Evolutionary conservation across 192 early-diverging fungal species (phyloP), one percentile per base, ranked within the genome.

Genomic region (Neocallimastix lanati): DNA sequence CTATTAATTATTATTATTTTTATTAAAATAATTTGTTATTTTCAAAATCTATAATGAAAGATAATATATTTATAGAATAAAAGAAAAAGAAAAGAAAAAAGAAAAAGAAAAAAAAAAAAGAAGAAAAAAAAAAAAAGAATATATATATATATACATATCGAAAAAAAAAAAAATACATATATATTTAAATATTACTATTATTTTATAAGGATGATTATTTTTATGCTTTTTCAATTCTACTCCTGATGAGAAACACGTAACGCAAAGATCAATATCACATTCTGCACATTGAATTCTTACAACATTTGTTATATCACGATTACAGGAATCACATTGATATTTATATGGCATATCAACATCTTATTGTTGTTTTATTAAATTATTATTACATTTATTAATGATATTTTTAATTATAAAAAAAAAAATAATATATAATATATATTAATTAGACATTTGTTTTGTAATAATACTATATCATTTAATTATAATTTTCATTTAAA

Each of bases 251-350:
- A 99, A 99, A 82, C 98, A 99, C 12, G 91, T 90, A 77, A 97
- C 92, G 82, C 98, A 99, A 16, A 98, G 86, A 84, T 98, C 94
- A 83, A 98, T 93, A 84, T 98, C 79, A 79, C 88, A 89, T 28
- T 80, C 82, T 28, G 86, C 87, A 76, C 88, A 99, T 78, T 92
- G 89, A 80, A 99, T 93, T 77, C 94, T 92, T 29, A 96, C 92
- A 5, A 94, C 88, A 79, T 96, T 91, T 29, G 94, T 95, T 40
- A 99, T 91, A 82, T 96, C 94, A 77, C 91, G 91, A 76, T 90
- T 89, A 87, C 98, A 99, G 29, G 87, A 87, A 85, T 98, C 95
- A 88, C 98, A 99, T 80, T 86, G 28, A 40, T 80, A 80, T 50
- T 50, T 50, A 50, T 50, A 50, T 21, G 40, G 40, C 40, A 50